Percentiles rank a stretch among this genome's conserved stretches.
Conservation (phyloP, 306 rosid species). For the Arachis hypogaea region DNA sequence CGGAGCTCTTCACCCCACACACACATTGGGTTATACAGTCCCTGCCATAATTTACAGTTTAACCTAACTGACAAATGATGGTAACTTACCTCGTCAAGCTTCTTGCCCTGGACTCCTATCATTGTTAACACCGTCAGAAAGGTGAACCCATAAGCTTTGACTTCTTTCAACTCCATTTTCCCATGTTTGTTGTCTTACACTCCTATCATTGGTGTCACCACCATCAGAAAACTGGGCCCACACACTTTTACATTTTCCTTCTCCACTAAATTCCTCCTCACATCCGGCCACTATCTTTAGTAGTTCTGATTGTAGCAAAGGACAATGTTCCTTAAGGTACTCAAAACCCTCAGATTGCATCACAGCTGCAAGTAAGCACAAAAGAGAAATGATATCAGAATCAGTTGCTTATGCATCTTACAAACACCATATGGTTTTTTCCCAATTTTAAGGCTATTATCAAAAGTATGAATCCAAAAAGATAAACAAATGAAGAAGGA, state of each 20-base stretch:
- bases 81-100: slow-evolving; percentile 48
- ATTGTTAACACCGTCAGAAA: slow-evolving; percentile 73
- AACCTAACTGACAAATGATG: slow-evolving; percentile 31
- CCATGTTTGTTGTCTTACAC: slow-evolving; percentile 87
- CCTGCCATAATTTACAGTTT: slow-evolving; percentile 33
- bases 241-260: slow-evolving; percentile 83
- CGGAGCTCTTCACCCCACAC: slow-evolving; percentile 4
- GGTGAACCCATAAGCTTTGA: slow-evolving; percentile 76
- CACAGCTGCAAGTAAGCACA: slow-evolving; percentile 66
- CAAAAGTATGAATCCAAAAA: slow-evolving; percentile 23
- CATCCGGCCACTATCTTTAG: slow-evolving; percentile 92
- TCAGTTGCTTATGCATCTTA: slow-evolving; percentile 21
- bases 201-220: slow-evolving; percentile 80
- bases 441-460: slow-evolving; percentile 39
- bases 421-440: slow-evolving; percentile 5
- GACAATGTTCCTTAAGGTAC: slow-evolving; percentile 88
- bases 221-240: slow-evolving; percentile 98
- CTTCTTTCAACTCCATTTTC: slow-evolving; percentile 74
- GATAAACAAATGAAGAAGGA: slow-evolving; percentile 42
- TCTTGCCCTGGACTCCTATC: slow-evolving; percentile 77
- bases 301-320: slow-evolving; percentile 89
- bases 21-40: slow-evolving; percentile 15
- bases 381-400: slow-evolving; percentile 30
- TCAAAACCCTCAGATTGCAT: slow-evolving; percentile 96
- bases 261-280: slow-evolving; percentile 87